phyloP scores from a whole-genome alignment of 495 filamentous ascomycete genomes.

The Evansstolkia leycettana region DNA sequence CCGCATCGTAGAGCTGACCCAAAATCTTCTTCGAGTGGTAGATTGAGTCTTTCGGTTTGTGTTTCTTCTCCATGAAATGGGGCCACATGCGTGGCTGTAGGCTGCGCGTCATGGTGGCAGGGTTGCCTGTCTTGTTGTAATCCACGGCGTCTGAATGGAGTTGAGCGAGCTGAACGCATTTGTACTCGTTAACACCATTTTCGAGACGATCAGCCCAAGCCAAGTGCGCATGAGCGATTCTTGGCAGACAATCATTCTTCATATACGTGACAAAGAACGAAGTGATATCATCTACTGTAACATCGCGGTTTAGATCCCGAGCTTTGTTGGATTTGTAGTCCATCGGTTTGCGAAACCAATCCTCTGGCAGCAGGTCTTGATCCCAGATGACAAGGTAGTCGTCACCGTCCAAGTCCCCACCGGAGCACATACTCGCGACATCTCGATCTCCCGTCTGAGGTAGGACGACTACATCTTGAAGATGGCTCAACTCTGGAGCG shows the following conservation, averaged over 20 bases:
- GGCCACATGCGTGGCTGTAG: constrained; percentile 56
- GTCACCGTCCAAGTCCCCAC: constrained; percentile 92
- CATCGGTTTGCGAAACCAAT: constrained; percentile 68
- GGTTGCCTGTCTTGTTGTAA: constrained; percentile 77
- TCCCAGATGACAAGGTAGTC: constrained; percentile 97
- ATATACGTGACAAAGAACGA: constrained; percentile 88
- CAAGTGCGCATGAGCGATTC: constrained; percentile 75
- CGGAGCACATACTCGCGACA: constrained; percentile 86
- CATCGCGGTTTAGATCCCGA: constrained; percentile 40
- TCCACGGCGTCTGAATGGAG: constrained; percentile 90
- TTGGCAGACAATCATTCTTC: constrained; percentile 73
- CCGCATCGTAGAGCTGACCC: constrained; percentile 70
- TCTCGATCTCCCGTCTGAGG: constrained; percentile 75
- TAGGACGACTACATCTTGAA: constrained; percentile 78
- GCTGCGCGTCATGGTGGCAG: constrained; percentile 51
- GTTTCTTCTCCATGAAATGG: constrained; percentile 80
- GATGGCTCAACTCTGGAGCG: constrained; percentile 53
- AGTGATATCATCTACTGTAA: constrained; percentile 57
- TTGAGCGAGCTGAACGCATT: constrained; percentile 64
- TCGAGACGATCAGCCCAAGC: constrained; percentile 56
- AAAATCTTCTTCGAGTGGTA: constrained; percentile 65
- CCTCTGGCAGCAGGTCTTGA: constrained; percentile 50
- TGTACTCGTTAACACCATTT: constrained; percentile 51
- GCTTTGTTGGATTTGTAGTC: constrained; percentile 43
- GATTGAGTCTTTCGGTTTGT: constrained; percentile 31